A percentile compares a stretch with the other conserved stretches of the same genome.
Evolutionary conservation across 805 yeast species (phyloP).

Genomic region (Schwanniomyces polymorphus): DNA sequence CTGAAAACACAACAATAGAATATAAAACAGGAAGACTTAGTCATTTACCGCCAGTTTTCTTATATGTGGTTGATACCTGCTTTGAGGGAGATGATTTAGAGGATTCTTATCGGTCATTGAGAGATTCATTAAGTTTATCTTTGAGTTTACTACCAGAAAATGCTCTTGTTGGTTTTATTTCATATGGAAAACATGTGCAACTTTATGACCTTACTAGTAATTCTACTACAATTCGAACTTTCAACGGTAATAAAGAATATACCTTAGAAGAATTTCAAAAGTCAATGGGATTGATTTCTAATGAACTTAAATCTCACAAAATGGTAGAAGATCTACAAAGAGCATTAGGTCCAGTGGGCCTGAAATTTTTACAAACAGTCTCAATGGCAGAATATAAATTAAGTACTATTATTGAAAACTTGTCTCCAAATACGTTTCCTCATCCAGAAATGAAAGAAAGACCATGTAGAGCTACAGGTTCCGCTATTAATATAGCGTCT

Average conservation of each 20-base stretch:
- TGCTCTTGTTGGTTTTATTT: conserved; percentile 56
- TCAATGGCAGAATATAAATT: conserved; percentile 52
- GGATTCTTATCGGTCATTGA: conserved; percentile 41
- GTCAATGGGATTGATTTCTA: conserved; percentile 44
- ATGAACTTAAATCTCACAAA: conserved; percentile 13
- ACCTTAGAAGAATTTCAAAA: conserved; percentile 46
- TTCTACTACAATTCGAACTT: conserved; percentile 34
- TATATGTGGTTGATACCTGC: conserved; percentile 60
- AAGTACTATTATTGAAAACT: conserved; percentile 46
- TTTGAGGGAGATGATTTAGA: conserved; percentile 50
- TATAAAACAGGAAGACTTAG: conserved; percentile 42
- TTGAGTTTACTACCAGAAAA: conserved; percentile 53
- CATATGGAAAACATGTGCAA: conserved; percentile 60
- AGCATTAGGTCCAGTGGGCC: conserved; percentile 12
- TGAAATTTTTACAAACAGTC: conserved; percentile 48
- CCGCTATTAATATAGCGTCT: conserved; percentile 53
- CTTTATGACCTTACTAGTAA: conserved; percentile 50
- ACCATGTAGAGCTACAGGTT: conserved; percentile 56
- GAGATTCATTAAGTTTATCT: conserved; percentile 47
- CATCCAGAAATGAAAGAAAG: conserved; percentile 42
- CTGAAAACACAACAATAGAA: conserved; percentile 51
- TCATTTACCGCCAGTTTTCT: conserved; percentile 47
- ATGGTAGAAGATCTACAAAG: conserved; percentile 5
- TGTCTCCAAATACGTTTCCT: conserved; percentile 52
- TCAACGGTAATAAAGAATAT: conserved; percentile 59